A percentile compares a stretch with the other conserved stretches of the same genome.
Conservation (phyloP, 169 alveolate species). For the Babesia ovis region DNA sequence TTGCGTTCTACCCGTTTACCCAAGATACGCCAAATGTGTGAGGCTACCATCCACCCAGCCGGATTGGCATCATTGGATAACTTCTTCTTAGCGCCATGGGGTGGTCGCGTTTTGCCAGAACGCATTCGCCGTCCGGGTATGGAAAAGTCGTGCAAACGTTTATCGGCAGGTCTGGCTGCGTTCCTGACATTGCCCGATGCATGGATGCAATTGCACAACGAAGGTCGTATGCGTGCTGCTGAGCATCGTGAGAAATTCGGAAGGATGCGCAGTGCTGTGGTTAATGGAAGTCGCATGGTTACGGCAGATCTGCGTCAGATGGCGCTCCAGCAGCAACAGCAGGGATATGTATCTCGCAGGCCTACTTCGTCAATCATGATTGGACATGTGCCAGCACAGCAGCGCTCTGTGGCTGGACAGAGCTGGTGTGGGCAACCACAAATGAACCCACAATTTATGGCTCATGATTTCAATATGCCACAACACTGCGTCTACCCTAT, state of each 20-base stretch:
- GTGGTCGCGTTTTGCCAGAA: constrained; percentile 29
- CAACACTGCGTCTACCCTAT: constrained; percentile 4
- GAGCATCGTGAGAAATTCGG: constrained; percentile 63
- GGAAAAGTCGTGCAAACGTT: not conserved
- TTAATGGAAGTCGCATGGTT: constrained; percentile 36
- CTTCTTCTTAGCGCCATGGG: constrained; percentile 73
- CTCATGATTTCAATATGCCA: not conserved
- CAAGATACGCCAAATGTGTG: constrained; percentile 75
- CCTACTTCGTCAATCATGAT: constrained; percentile 12
- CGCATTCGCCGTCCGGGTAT: not conserved
- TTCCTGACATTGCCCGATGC: constrained; percentile 74
- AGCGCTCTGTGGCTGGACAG: constrained; percentile 22
- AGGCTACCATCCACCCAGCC: constrained; percentile 82
- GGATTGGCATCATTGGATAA: constrained; percentile 75
- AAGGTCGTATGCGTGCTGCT: constrained; percentile 51
- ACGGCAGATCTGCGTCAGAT: constrained; percentile 34
- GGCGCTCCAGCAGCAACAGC: constrained; percentile 20
- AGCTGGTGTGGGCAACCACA: constrained; percentile 28
- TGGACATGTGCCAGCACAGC: constrained; percentile 33
- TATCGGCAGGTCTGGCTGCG: constrained; percentile 39
- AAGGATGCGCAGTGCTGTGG: constrained; percentile 57
- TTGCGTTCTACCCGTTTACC: constrained; percentile 75
- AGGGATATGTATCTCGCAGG: constrained; percentile 15
- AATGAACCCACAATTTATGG: not conserved
- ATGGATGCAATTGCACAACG: constrained; percentile 75